Evolutionary conservation across 1,139 yeast species (phyloP).

Genomic region (Blastobotrys buckinghamii): DNA sequence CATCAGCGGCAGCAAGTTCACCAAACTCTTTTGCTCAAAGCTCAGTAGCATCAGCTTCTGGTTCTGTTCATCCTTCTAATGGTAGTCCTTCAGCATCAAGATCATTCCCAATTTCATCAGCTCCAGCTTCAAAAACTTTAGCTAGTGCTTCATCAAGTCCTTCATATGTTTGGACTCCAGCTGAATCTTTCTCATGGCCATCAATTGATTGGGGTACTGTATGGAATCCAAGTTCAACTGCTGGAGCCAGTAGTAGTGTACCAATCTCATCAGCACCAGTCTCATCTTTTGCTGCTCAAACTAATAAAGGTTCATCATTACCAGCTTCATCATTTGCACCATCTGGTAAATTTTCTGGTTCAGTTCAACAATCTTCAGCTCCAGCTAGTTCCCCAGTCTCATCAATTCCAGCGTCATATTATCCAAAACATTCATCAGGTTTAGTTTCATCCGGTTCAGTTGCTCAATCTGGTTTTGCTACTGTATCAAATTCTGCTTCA

Average conservation of each 20-base stretch:
- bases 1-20: constrained; percentile 4
- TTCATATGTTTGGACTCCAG: background rate
- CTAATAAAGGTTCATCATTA: background rate
- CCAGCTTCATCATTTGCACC: background rate
- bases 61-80: constrained; percentile 6
- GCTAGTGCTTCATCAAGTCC: constrained; percentile 5
- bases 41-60: background rate
- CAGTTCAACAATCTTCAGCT: too few relatives aligned
- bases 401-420: background rate
- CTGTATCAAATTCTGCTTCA: background rate
- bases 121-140: constrained; percentile 5
- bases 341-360: too few relatives aligned
- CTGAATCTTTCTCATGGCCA: background rate
- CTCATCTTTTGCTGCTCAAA: background rate
- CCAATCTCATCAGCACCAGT: background rate
- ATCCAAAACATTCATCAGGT: background rate
- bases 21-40: too few relatives aligned
- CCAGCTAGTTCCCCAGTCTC: too few relatives aligned
- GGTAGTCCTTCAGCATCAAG: constrained; percentile 9
- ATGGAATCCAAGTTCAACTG: background rate
- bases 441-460: too few relatives aligned
- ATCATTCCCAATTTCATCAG: constrained; percentile 1
- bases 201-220: background rate
- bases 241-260: background rate
- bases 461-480: too few relatives aligned